Conservation (phyloP, 805 yeast genomes). For the Saturnispora kantuleensis region DNA sequence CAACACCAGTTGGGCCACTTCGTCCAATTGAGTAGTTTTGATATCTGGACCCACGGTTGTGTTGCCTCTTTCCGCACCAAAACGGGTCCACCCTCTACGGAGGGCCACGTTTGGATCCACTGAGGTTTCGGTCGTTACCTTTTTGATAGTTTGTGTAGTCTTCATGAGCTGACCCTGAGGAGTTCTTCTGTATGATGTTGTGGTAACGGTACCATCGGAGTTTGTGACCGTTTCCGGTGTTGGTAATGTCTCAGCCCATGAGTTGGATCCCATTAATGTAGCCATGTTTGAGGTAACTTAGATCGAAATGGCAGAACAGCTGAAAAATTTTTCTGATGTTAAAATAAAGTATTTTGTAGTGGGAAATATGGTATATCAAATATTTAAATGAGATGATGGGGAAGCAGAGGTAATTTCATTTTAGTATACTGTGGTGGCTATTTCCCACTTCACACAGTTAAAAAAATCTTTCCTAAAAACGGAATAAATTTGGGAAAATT, state of each 20-base stretch:
- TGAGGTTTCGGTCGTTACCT: slow-evolving; percentile 64
- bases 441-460: too few relatives aligned
- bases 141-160: slow-evolving; percentile 77
- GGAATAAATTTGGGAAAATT: too few relatives aligned
- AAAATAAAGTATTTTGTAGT: too few relatives aligned
- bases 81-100: slow-evolving; percentile 81
- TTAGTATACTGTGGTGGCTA: too few relatives aligned
- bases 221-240: slow-evolving; percentile 68
- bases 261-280: not conserved
- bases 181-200: slow-evolving; percentile 65
- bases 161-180: slow-evolving; percentile 77
- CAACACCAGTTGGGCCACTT: slow-evolving; percentile 65
- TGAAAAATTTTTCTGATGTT: not conserved
- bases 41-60: slow-evolving; percentile 80
- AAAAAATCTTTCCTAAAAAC: too few relatives aligned
- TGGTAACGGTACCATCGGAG: slow-evolving; percentile 83
- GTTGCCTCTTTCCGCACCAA: slow-evolving; percentile 64
- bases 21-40: slow-evolving; percentile 82
- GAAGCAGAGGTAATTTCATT: too few relatives aligned
- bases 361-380: too few relatives aligned
- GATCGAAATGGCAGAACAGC: too few relatives aligned
- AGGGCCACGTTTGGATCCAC: slow-evolving; percentile 82
- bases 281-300: too few relatives aligned
- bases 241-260: slow-evolving; percentile 62
- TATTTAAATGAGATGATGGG: too few relatives aligned